Base-by-base conservation (phyloP, 148 eudicot species). In the Amaranthus palmeri region DNA sequence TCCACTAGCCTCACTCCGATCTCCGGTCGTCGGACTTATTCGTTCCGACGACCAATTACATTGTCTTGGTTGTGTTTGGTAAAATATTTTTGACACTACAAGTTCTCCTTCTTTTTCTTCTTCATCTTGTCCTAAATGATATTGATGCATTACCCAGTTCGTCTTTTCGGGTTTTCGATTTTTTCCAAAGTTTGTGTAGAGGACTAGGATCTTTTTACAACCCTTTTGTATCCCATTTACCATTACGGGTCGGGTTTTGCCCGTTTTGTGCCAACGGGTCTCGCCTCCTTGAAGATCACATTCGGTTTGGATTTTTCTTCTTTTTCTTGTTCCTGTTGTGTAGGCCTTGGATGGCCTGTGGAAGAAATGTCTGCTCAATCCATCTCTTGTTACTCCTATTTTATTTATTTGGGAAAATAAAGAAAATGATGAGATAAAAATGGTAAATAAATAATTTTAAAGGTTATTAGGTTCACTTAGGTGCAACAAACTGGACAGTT, bases 101-200 rank as follows among this genome's bases (percentile, higher is more conserved):
- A 92, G 83, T 74, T 95, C 98, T 0, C 99, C 99, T 74, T 95
- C 99, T 54, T 68, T 85, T 79, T 95, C 99, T 58, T 95, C 98
- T 66, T 95, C 99, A 58, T 85, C 85, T 56, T 89, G 96, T 0
- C 99, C 99, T 15, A 95, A 73, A 67, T 95, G 97, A 73, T 95
- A 95, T 47, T 95, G 99, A 67, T 95, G 98, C 99, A 95, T 95
- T 1, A 95, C 99, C 99, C 99, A 95, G 43, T 92, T 95, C 0
- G 99, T 95, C 64, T 91, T 95, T 45, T 91, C 97, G 6, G 99
- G 99, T 70, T 91, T 95, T 49, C 96, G 77, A 10, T 91, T 95
- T 65, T 95, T 95, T 0, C 96, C 97, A 46, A 92, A 95, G 68
- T 91, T 91, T 14, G 97, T 95, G 83, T 95, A 95, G 0, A 95